A percentile compares a stretch with the other conserved stretches of the same genome.
These are phyloP conservation scores for Lathyrus aphaca DNA, from an alignment of 306 rosid species.

Conservation along the genomic window DNA sequence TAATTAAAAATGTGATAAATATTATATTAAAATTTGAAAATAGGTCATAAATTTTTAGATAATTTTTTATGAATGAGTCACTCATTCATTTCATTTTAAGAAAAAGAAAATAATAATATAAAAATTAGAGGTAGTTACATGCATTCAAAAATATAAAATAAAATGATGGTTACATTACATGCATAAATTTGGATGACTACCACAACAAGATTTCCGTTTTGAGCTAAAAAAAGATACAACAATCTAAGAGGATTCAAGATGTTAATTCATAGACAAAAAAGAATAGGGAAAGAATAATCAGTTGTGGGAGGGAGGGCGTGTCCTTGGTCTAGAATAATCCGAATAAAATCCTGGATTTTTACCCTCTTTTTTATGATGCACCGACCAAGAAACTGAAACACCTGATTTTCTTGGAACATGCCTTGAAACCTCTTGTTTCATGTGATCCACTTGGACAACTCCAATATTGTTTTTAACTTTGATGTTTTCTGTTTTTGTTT, in stretches of 20 bases:
- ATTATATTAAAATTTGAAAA: no score
- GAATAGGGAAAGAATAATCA: not conserved
- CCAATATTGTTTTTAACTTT: conserved; percentile 4
- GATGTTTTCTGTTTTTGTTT: conserved; percentile 4
- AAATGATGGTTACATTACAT: no score
- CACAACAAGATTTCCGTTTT: no score
- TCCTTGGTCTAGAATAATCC: conserved; percentile 66
- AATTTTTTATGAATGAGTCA: no score
- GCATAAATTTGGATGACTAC: no score
- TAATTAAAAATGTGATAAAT: no score
- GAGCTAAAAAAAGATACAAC: no score
- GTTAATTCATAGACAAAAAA: not conserved
- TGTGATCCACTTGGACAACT: conserved; percentile 9
- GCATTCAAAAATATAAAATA: no score
- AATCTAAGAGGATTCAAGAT: not conserved
- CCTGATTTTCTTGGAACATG: conserved; percentile 34
- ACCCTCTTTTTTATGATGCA: conserved; percentile 36
- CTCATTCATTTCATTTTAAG: no score
- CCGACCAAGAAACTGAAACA: conserved; percentile 46
- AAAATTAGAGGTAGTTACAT: no score
- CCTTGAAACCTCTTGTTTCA: conserved; percentile 38
- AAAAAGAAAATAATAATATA: no score
- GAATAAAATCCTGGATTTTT: conserved; percentile 49
- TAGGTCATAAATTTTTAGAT: no score
- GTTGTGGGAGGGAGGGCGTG: conserved; percentile 75